Evolutionary conservation across 805 yeast species (phyloP).

Genomic region (Nakazawaea ishiwadae): DNA sequence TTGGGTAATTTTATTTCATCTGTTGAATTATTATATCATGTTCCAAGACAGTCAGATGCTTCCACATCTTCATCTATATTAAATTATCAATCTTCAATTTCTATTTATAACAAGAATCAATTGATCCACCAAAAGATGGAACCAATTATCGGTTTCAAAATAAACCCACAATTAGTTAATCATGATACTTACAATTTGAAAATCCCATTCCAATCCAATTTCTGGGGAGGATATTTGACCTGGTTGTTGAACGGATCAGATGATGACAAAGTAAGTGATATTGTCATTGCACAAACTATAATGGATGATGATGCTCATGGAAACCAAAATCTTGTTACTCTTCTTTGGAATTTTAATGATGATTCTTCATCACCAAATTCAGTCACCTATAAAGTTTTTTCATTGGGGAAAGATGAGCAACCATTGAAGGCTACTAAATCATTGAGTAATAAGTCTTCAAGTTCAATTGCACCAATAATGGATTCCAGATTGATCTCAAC

Average conservation of each 20-base stretch:
- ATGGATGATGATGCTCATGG: conserved; percentile 4
- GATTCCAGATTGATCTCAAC: conserved; percentile 10
- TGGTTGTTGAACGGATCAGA: conserved; percentile 13
- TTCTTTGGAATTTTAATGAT: conserved; percentile 8
- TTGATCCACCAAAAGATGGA: conserved; percentile 10
- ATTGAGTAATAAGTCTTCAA: background rate
- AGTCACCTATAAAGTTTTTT: conserved; percentile 4
- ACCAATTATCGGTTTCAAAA: conserved; percentile 11
- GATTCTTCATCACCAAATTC: background rate
- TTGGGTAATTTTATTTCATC: conserved; percentile 12
- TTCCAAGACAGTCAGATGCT: conserved; percentile 1
- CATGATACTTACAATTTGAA: conserved; percentile 11
- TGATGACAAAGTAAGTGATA: conserved; percentile 10
- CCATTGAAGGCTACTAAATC: background rate
- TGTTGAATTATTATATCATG: conserved; percentile 9
- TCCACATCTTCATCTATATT: conserved; percentile 1
- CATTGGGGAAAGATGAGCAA: background rate
- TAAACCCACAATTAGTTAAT: background rate
- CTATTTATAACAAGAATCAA: conserved; percentile 10
- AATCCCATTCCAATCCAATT: conserved; percentile 11
- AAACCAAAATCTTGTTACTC: conserved; percentile 3
- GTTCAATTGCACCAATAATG: conserved; percentile 8
- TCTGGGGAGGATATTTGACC: conserved; percentile 13
- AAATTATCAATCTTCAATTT: conserved; percentile 3
- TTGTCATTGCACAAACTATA: conserved; percentile 7